Evolutionary conservation across 1,284 basidiomycete species (phyloP), one percentile per base, ranked within the genome.

Genomic region (Marasmius sp.): DNA sequence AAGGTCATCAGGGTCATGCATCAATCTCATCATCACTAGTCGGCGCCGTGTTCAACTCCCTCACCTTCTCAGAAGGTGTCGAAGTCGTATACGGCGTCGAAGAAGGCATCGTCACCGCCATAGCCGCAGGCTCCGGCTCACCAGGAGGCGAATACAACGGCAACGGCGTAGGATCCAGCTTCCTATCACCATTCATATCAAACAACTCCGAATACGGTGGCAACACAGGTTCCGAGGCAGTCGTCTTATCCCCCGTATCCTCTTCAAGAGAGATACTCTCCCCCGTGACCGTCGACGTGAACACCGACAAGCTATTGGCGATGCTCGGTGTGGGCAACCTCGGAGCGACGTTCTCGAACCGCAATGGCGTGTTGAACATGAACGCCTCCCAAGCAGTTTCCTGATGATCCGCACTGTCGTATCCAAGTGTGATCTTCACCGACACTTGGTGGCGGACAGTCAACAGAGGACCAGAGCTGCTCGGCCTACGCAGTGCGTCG

Each of bases 181-280:
- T 89, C 57, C 82, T 80, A 61, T 91, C 85, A 18, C 92, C 91
- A 66, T 91, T 89, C 22, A 79, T 69, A 68, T 92, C 76, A 72
- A 86, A 93, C 18, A 93, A 79, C 63, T 91, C 88, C 1, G 88
- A 90, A 70, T 93, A 93, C 4, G 87, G 81, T 2, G 91, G 92
- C 14, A 92, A 82, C 34, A 71, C 73, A 11, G 75, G 75, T 7
- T 77, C 67, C 60, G 61, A 41, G 53, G 61, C 18, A 64, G 61
- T 7, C 67, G 61, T 10, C 66, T 59, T 14, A 52, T 52, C 20
- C 49, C 20, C 8, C 53, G 48, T n/a, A 52, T 52, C 18, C 51
- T 22, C 7, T 51, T 49, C n/a, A 61, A 53, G 34, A 41, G 56
- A 18, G 36, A 57, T 16, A 14, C 49, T 45, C 34, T 58, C 37